Evolutionary conservation across 129 eudicot species (phyloP), one percentile per base, ranked within the genome.

Genomic region (Silybum marianum): DNA sequence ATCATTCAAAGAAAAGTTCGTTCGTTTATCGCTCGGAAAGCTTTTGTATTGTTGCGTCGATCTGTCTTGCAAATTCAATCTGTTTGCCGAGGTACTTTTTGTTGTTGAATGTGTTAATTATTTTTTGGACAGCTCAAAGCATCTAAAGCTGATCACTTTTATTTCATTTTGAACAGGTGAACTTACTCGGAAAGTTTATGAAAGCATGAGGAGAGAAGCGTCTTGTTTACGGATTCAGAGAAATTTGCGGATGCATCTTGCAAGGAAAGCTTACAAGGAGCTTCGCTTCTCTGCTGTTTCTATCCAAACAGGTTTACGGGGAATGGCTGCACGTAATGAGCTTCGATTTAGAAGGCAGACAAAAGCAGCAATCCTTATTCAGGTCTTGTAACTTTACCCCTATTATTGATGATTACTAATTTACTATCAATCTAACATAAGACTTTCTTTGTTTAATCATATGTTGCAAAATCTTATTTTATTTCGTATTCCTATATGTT

Each of bases 1-100:
- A 96, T 93, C 72, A 93, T 96, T 81, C 99, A 96, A 85, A 91
- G 99, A 81, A 96, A 91, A 90, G 83, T 91, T 42, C 98, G 99
- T 67, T 93, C 99, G n/a, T 91, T 88, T 84, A 65, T 93, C 65
- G 98, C 98, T 60, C 89, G 88, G 21, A 96, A 88, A 76, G 85
- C 87, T 70, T 96, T 78, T 73, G 75, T 85, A 44, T 83, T 85
- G 77, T 65, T 96, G 23, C 93, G 94, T 4, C 89, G 82, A 66
- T 88, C 97, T 18, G 88, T 91, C 26, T 80, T 93, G 54, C 91
- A 84, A 74, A 81, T 96, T 46, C 99, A 96, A 87, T 91, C 99
- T 77, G 70, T 91, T 54, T 93, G 99, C 86, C 87, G 98, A 93
- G 99, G 99, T 96, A 78, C 42, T 6, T 82, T 34, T 74, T 74